Conservation (phyloP, 768 basidiomycete genomes). For the Collybia sordida region DNA sequence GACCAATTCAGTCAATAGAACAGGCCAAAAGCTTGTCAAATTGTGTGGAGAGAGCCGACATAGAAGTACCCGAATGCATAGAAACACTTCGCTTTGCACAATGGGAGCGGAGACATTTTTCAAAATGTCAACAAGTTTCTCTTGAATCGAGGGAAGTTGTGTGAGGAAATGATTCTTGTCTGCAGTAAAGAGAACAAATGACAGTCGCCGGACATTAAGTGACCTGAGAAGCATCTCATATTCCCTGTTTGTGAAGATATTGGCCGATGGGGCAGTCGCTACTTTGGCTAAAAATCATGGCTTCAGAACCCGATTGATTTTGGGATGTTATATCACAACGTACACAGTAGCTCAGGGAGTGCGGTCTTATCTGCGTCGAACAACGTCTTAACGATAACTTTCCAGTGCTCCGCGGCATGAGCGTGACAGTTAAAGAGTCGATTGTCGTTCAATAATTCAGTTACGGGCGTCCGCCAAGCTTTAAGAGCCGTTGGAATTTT, state of each 20-base stretch:
- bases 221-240: conserved; percentile 90
- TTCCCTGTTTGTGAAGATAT: conserved; percentile 95
- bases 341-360: conserved; percentile 81
- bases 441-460: conserved; percentile 82
- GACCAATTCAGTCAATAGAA: conserved; percentile 89
- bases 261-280: conserved; percentile 84
- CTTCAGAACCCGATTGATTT: conserved; percentile 28
- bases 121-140: conserved; percentile 92
- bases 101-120: conserved; percentile 76
- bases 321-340: conserved; percentile 25
- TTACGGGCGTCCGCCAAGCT: conserved; percentile 79
- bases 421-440: conserved; percentile 81
- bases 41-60: conserved; percentile 91
- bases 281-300: conserved; percentile 55
- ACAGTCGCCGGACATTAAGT: conserved; percentile 82
- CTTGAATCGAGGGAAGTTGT: conserved; percentile 92
- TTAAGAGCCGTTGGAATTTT: conserved; percentile 75
- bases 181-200: conserved; percentile 81
- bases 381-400: conserved; percentile 71
- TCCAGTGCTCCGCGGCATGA: conserved; percentile 63
- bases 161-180: conserved; percentile 91
- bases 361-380: conserved; percentile 88
- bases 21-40: conserved; percentile 95
- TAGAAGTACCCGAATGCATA: conserved; percentile 88
- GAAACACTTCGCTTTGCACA: conserved; percentile 92